phyloP scores from a whole-genome alignment of 1,284 basidiomycete species.

The Microbotryum intermedium region DNA sequence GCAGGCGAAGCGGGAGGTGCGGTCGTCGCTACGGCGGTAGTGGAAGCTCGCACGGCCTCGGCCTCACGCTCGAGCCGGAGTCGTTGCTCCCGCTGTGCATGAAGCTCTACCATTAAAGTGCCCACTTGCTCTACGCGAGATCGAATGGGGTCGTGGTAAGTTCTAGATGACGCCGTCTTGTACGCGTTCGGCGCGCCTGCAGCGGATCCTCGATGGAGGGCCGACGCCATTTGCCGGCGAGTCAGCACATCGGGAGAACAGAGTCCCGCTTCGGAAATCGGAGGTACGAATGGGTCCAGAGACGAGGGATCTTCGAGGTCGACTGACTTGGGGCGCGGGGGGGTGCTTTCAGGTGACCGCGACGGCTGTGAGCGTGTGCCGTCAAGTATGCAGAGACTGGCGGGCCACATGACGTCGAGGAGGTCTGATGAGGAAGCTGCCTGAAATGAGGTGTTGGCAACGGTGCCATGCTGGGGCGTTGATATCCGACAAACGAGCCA shows the following conservation, averaged over 20 bases:
- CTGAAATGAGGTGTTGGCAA: neutral
- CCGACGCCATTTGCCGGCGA: neutral
- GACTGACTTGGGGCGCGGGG: neutral
- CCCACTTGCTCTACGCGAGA: too few relatives aligned
- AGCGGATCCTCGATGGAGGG: neutral
- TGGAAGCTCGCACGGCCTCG: constrained; percentile 1
- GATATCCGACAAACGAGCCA: constrained; percentile 20
- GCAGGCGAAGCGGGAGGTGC: neutral
- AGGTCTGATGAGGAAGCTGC: neutral
- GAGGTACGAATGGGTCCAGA: neutral
- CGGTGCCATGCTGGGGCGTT: neutral
- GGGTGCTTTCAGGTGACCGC: constrained; percentile 1
- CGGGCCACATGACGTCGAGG: constrained; percentile 20
- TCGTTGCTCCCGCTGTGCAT: neutral
- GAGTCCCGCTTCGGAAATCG: neutral
- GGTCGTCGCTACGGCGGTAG: neutral
- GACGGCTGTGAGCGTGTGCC: constrained; percentile 3
- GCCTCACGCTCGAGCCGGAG: constrained; percentile 1
- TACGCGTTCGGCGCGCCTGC: neutral
- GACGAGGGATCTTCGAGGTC: neutral
- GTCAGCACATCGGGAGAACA: neutral
- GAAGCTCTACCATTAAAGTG: neutral
- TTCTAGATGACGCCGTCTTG: neutral
- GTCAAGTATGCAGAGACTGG: constrained; percentile 18
- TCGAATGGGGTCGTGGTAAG: neutral